Evolutionary conservation across 441 rosid species (phyloP), one percentile per base, ranked within the genome.

Genomic region (Erodium chrysanthum): DNA sequence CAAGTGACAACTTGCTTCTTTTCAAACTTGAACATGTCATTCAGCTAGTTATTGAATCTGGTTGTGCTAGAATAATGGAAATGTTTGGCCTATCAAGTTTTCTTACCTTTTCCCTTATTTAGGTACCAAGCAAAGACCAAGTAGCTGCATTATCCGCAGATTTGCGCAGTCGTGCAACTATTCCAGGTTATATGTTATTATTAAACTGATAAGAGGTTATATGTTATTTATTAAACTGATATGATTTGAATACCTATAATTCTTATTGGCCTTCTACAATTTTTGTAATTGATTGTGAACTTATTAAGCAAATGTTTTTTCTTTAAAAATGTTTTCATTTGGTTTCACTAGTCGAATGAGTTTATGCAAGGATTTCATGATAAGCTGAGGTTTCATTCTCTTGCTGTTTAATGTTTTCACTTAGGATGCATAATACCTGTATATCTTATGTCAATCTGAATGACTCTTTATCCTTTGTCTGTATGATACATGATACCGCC

Each of bases 51-150:
- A 15, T 50, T 50, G 17, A 17, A 50, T 50, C 22, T 15, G 7
- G 4, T 50, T 15, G 10, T 15, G 56, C 17, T 17, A 50, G 7
- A 17, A n/a, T 50, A 6, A 50, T 50, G 58, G 58, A 17, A 0
- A 17, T 0, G 4, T 50, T 48, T 17, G 58, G 20, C 21, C 6
- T 4, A 17, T 50, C 5, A 14, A 44, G 7, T 50, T 50, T 4
- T 4, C 48, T 37, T 50, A 9, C 23, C 42, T 48, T 71, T 66
- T 25, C 58, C 68, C 56, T 72, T 72, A 17, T 52, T 37, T 75
- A 94, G 99, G 90, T 88, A 29, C 97, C 97, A 29, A 91, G 80
- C 86, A 91, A 88, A 79, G 94, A 79, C 74, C 97, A 94, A 73
- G 99, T 88, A 60, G 82, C 87, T 84, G 85, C 87, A 68, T 76